These are phyloP conservation scores for Hemerocallis citrina DNA, from an alignment of 106 monocot species.

Conservation along the genomic window DNA sequence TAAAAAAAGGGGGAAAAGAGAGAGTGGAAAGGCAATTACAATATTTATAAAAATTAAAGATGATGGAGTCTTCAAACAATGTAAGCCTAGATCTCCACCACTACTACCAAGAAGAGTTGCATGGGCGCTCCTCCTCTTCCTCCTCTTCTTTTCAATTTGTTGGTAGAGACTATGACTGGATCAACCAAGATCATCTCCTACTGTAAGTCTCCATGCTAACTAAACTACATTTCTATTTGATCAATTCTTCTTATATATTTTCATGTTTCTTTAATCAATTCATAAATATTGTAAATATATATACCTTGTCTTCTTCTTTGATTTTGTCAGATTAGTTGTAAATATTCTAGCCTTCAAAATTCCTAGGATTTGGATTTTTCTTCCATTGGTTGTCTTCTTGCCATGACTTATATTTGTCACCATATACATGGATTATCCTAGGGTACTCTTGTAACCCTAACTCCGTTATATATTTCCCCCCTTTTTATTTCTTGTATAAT, in stretches of 20 bases:
- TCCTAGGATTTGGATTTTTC: conserved; percentile 13
- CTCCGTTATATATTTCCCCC: too few species aligned
- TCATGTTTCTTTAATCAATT: neutral
- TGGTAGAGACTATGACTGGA: too few species aligned
- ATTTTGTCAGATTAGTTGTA: neutral
- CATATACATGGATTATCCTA: too few species aligned
- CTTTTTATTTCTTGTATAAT: too few species aligned
- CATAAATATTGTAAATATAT: neutral
- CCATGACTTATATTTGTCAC: neutral
- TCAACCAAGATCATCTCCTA: conserved; percentile 13
- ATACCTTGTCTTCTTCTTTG: conserved; percentile 1
- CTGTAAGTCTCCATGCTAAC: conserved; percentile 5
- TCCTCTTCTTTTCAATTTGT: neutral
- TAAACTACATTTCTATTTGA: neutral
- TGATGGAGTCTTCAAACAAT: conserved; percentile 18
- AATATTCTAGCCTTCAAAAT: neutral
- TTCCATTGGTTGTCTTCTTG: neutral
- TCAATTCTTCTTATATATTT: too few species aligned
- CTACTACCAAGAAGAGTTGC: conserved; percentile 6
- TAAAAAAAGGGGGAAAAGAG: neutral
- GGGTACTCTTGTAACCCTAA: too few species aligned
- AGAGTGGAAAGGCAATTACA: too few species aligned
- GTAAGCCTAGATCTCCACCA: conserved; percentile 10
- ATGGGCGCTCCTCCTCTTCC: conserved; percentile 4
- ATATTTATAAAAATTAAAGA: too few species aligned